Evolutionary conservation across 148 eudicot species (phyloP).

Genomic region (Persicaria tinctoria): DNA sequence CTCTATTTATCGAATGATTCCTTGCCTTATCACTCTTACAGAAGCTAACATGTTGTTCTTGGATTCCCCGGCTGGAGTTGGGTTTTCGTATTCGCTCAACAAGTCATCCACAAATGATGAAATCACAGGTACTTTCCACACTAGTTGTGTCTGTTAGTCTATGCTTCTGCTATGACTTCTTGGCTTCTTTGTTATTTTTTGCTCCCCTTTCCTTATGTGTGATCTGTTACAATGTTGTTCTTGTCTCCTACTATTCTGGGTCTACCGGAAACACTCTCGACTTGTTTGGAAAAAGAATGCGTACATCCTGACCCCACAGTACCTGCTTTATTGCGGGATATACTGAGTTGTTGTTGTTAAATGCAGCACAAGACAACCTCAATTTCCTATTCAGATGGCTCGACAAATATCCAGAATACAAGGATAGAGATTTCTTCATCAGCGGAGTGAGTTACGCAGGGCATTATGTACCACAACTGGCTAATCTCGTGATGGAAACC

Average conservation of each 20-base stretch:
- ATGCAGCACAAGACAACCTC: conserved; percentile 11
- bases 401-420: conserved; percentile 41
- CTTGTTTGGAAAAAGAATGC: too few species aligned
- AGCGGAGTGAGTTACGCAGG: conserved; percentile 77
- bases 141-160: too few species aligned
- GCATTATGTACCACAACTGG: conserved; percentile 10
- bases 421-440: conserved; percentile 40
- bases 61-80: conserved; percentile 10
- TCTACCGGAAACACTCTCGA: too few species aligned
- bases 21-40: background rate
- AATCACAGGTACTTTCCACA: conserved; percentile 1
- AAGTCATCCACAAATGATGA: conserved; percentile 1
- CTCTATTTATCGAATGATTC: too few species aligned
- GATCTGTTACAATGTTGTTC: too few species aligned
- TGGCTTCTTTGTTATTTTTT: too few species aligned
- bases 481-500: conserved; percentile 3
- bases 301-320: too few species aligned
- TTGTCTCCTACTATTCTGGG: too few species aligned
- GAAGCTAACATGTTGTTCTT: conserved; percentile 12
- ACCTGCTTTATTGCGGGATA: too few species aligned
- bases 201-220: too few species aligned
- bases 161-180: too few species aligned
- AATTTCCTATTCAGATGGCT: conserved; percentile 61
- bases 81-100: background rate
- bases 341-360: background rate